These are phyloP conservation scores for Phoenix dactylifera DNA, from an alignment of 176 grass and related monocot species.

Conservation along the genomic window DNA sequence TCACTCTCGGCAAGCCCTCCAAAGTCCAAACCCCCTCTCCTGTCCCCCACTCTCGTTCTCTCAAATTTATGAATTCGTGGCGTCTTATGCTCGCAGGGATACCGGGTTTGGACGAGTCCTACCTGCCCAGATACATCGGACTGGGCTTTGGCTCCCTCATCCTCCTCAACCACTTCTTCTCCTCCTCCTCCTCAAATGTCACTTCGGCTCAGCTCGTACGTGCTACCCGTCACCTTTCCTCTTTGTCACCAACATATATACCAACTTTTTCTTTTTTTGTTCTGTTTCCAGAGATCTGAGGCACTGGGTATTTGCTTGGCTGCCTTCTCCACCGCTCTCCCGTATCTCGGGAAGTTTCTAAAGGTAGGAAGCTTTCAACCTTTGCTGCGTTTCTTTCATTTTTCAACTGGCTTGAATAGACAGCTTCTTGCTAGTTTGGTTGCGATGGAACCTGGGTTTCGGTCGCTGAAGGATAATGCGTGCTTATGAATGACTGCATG, in stretches of 20 bases:
- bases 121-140: constrained; percentile 81
- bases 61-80: not conserved
- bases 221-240: not conserved
- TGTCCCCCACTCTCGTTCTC: not conserved
- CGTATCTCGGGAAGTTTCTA: constrained; percentile 79
- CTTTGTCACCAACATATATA: not conserved
- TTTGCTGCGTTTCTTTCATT: too few relatives aligned
- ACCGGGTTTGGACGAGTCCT: constrained; percentile 76
- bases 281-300: constrained; percentile 57
- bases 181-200: constrained; percentile 27
- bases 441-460: too few relatives aligned
- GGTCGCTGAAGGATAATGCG: too few relatives aligned
- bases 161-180: constrained; percentile 77
- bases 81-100: constrained; percentile 42
- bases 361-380: constrained; percentile 35
- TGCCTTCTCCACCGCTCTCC: constrained; percentile 65
- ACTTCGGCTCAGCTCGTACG: constrained; percentile 54
- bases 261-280: constrained; percentile 4
- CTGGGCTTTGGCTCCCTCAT: constrained; percentile 58
- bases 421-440: too few relatives aligned
- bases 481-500: too few relatives aligned
- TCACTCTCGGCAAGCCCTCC: constrained; percentile 56
- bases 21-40: not conserved
- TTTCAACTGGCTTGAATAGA: too few relatives aligned
- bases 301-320: constrained; percentile 60